A percentile compares a stretch with the other conserved stretches of the same genome.
Conservation (phyloP, 164 flowering plant genomes). For the Buxus sempervirens region DNA sequence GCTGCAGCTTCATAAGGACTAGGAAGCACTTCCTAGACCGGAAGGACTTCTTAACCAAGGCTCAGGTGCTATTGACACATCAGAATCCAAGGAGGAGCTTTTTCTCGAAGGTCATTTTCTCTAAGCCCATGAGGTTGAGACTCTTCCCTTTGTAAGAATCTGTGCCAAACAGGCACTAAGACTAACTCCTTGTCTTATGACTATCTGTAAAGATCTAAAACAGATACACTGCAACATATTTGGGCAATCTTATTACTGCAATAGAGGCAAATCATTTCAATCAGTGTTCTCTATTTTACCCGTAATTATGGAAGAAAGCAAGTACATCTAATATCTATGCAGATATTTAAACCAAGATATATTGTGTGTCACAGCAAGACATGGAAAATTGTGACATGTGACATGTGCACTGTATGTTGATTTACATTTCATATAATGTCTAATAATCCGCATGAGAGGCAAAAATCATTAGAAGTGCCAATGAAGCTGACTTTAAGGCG, state of each 20-base stretch:
- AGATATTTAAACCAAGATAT: too few relatives aligned
- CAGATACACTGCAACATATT: not conserved
- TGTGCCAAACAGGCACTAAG: not conserved
- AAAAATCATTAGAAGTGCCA: not conserved
- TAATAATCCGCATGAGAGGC: not conserved
- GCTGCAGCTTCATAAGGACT: too few relatives aligned
- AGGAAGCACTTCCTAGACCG: too few relatives aligned
- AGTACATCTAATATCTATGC: not conserved
- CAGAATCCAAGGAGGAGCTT: too few relatives aligned
- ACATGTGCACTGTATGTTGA: not conserved
- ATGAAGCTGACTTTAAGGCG: not conserved
- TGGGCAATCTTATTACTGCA: not conserved
- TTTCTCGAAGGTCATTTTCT: too few relatives aligned
- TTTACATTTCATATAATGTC: too few relatives aligned
- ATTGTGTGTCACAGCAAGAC: not conserved
- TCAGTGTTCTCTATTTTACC: not conserved
- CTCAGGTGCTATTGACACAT: too few relatives aligned
- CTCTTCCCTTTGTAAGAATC: too few relatives aligned
- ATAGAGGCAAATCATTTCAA: not conserved
- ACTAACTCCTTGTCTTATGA: not conserved
- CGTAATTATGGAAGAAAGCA: not conserved
- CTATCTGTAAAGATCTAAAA: too few relatives aligned
- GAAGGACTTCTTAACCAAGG: too few relatives aligned
- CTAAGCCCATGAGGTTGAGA: too few relatives aligned
- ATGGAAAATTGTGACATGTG: not conserved